Base-by-base conservation (phyloP, 257 asterid species). In the Jacaranda mimosifolia region DNA sequence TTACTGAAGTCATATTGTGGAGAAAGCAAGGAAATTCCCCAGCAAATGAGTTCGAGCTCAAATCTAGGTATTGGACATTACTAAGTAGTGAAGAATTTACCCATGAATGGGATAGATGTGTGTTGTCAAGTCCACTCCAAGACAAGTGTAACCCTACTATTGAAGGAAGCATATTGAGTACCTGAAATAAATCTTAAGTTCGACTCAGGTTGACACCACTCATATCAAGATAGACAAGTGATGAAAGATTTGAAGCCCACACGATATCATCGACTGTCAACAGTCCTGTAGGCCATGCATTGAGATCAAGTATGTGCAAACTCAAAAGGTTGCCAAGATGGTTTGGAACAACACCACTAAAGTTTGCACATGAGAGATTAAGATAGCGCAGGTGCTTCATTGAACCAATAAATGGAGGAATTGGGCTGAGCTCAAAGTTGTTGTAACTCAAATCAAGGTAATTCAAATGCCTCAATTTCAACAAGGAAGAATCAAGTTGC, bases 391-490 rank as follows among this genome's bases (percentile, higher is more conserved):
- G 60, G 26, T 69, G 62, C 46, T 48, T 69, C 74, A 69, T 49
- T 15, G 60, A 49, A 26, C 74, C 62, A 35, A 69, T 46, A 69
- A 69, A 69, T 2, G 74, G 63, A 21, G 62, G 74, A 49, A 69
- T 69, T 3, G 62, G 26, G 26, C 74, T 48, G 32, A 10, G 13
- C 48, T 69, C 32, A 49, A 69, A 69, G 62, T 69, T 39, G 7
- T 48, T 69, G 13, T 13, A 21, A 7, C 74, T 69, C 62, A 69
- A 13, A 63, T 69, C 74, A 11, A 69, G 62, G 40, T 68, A 13
- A 21, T 7, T 15, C 21, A 53, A 8, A 53, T 53, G 15, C 60
- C 3, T n/a, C 60, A 53, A n/a, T n/a, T 53, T 8, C 7, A n/a
- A 53, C 21, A 53, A 6, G 8, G 60, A 53, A n/a, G 60, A 3